Evolutionary conservation across 2,329 filamentous ascomycete genomes (phyloP).

Genomic region (Helotiales sp.): DNA sequence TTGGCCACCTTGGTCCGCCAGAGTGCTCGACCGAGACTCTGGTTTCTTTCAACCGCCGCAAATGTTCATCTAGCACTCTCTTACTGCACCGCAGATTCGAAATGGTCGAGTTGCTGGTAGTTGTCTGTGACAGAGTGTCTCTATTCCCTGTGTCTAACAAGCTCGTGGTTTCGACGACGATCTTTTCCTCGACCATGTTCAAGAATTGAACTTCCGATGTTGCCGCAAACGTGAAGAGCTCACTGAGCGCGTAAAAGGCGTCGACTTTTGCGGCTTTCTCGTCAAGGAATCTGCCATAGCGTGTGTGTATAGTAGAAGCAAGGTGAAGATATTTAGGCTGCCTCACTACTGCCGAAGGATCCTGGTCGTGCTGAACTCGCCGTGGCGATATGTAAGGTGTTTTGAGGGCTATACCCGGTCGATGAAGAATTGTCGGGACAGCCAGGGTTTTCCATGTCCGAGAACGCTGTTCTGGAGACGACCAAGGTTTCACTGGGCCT

Average conservation of each 20-base stretch:
- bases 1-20: background rate
- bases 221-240: constrained; percentile 7
- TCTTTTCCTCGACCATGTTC: background rate
- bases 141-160: background rate
- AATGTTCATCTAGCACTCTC: constrained; percentile 21
- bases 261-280: background rate
- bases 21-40: background rate
- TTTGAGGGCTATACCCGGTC: background rate
- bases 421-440: background rate
- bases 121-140: background rate
- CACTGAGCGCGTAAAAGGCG: background rate
- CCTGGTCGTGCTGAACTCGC: background rate
- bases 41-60: constrained; percentile 26
- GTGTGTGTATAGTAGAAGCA: background rate
- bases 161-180: too few relatives aligned
- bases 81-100: background rate
- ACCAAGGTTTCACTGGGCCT: background rate
- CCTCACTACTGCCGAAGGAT: background rate
- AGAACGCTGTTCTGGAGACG: background rate
- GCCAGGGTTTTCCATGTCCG: background rate
- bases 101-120: background rate
- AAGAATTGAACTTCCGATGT: constrained; percentile 15
- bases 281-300: constrained; percentile 2
- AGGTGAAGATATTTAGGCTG: background rate
- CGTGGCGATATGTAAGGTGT: background rate